Conservation (phyloP, 1,139 yeast species). For the Yamadazyma diddensiae region DNA sequence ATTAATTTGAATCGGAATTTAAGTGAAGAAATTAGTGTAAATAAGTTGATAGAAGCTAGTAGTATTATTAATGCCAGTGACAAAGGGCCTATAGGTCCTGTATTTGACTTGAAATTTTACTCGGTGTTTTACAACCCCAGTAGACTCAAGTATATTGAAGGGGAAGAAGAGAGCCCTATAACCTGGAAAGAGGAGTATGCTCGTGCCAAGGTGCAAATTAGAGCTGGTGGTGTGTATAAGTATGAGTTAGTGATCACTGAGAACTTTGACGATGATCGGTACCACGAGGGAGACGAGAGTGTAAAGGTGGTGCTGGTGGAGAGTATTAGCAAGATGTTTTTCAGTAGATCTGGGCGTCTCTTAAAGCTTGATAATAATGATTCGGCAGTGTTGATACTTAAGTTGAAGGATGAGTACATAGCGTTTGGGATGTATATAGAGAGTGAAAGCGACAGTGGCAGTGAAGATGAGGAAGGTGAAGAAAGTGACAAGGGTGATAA, state of each 20-base stretch:
- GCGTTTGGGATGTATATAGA: conserved; percentile 44
- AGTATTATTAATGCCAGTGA: conserved; percentile 15
- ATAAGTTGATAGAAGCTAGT: conserved; percentile 53
- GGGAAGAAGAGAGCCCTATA: conserved; percentile 32
- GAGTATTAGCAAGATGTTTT: conserved; percentile 55
- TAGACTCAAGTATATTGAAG: conserved; percentile 33
- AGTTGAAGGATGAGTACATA: conserved; percentile 39
- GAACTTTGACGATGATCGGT: conserved; percentile 69
- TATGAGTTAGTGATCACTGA: conserved; percentile 55
- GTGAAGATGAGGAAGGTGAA: conserved; percentile 13
- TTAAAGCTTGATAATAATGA: conserved; percentile 62
- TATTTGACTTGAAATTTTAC: conserved; percentile 56
- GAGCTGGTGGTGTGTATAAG: conserved; percentile 18
- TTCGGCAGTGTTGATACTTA: conserved; percentile 69
- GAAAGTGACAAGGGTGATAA: conserved; percentile 10
- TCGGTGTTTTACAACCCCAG: conserved; percentile 63
- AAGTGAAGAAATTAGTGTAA: conserved; percentile 55
- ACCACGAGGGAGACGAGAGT: conserved; percentile 58
- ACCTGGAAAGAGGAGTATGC: conserved; percentile 78
- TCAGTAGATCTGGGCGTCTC: conserved; percentile 69
- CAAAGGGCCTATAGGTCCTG: conserved; percentile 54
- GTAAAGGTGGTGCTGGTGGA: conserved; percentile 35
- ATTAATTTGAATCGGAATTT: conserved; percentile 58
- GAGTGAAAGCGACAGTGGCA: conserved; percentile 25
- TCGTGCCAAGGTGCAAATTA: conserved; percentile 46